phyloP scores from a whole-genome alignment of 2,329 filamentous ascomycete genomes.

The Aurifilum marmelostoma region DNA sequence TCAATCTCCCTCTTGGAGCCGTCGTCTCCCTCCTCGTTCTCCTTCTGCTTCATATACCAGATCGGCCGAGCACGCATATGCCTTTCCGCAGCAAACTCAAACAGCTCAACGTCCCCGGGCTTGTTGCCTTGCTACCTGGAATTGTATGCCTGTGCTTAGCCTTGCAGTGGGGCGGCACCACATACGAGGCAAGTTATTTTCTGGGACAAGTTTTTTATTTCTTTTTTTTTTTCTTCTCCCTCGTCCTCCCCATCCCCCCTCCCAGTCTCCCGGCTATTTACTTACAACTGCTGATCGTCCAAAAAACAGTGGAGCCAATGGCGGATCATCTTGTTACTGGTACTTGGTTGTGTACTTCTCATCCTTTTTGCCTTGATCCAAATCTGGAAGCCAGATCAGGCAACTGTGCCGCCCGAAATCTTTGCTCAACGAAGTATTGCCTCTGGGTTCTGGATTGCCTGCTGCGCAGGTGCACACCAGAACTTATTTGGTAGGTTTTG shows the following conservation, averaged over 20 bases:
- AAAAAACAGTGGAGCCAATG: conserved; percentile 34
- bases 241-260: no score
- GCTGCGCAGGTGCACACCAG: conserved; percentile 36
- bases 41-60: conserved; percentile 29
- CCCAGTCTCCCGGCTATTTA: background rate
- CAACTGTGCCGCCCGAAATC: conserved; percentile 52
- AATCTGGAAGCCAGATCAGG: conserved; percentile 45
- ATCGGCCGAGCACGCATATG: conserved; percentile 21
- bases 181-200: conserved; percentile 25
- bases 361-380: conserved; percentile 40
- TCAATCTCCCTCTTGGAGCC: conserved; percentile 16
- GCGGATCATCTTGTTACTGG: conserved; percentile 38
- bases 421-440: conserved; percentile 48
- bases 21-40: conserved; percentile 27
- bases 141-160: conserved; percentile 33
- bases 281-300: background rate
- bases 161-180: conserved; percentile 34
- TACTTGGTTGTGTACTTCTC: conserved; percentile 36
- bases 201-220: no score
- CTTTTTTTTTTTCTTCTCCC: no score
- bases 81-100: conserved; percentile 31
- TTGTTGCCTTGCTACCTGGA: conserved; percentile 29
- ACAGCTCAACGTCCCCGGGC: conserved; percentile 33
- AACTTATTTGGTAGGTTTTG: conserved; percentile 1
- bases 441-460: conserved; percentile 40